These are phyloP conservation scores for Alternaria brassicae DNA, from an alignment of 2,329 filamentous ascomycete species.

Conservation along the genomic window DNA sequence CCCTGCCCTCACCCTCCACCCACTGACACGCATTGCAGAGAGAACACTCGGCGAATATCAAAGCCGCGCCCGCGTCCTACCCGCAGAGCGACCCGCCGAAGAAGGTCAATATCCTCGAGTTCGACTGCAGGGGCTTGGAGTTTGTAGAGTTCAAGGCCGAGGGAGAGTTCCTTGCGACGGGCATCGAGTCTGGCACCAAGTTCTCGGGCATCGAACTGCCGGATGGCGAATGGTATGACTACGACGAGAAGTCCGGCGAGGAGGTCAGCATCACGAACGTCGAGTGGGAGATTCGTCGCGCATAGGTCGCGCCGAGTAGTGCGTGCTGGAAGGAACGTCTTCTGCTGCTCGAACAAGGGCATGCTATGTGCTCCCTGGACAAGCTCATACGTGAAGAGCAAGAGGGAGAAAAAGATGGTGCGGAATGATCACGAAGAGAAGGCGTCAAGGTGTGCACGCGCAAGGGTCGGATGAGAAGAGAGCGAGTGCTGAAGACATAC, in stretches of 20 bases:
- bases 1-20: background rate
- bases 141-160: slow-evolving; percentile 91
- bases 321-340: background rate
- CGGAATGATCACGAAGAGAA: background rate
- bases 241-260: slow-evolving; percentile 90
- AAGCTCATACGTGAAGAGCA: background rate
- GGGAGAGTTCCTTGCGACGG: slow-evolving; percentile 90
- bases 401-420: background rate
- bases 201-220: slow-evolving; percentile 82
- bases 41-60: slow-evolving; percentile 86
- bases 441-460: background rate
- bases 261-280: slow-evolving; percentile 93
- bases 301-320: slow-evolving; percentile 52
- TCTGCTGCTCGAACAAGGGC: background rate
- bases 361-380: background rate
- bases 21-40: slow-evolving; percentile 59
- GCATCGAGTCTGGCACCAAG: slow-evolving; percentile 78
- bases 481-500: background rate
- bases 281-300: slow-evolving; percentile 82
- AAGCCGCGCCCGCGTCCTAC: slow-evolving; percentile 74
- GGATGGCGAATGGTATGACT: slow-evolving; percentile 97
- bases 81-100: slow-evolving; percentile 74
- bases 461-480: background rate
- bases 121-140: slow-evolving; percentile 93
- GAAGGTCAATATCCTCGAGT: slow-evolving; percentile 79